Percentiles rank a stretch among this genome's conserved stretches.
Evolutionary conservation across 2,329 filamentous ascomycete genomes (phyloP).

Genomic region (Neonectria magnoliae): DNA sequence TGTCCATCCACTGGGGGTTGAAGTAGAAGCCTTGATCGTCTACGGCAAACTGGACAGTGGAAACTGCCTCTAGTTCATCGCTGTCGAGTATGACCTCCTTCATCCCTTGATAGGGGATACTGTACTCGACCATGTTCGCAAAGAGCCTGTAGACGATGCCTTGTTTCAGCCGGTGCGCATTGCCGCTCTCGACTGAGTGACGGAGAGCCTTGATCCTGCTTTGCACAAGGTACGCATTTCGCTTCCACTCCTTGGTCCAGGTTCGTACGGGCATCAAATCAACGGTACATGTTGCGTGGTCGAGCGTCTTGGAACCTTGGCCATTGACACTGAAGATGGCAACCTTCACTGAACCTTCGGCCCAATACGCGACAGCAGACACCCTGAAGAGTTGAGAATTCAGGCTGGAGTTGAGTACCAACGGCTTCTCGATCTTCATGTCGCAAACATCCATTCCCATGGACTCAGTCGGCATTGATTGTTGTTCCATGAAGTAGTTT

Average conservation of each 20-base stretch:
- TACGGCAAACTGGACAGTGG: slow-evolving; percentile 63
- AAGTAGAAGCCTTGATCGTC: slow-evolving; percentile 60
- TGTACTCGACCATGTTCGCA: slow-evolving; percentile 64
- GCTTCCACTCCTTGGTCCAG: slow-evolving; percentile 36
- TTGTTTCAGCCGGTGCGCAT: slow-evolving; percentile 35
- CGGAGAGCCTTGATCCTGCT: slow-evolving; percentile 67
- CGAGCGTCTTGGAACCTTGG: slow-evolving; percentile 20
- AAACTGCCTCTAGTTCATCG: slow-evolving; percentile 36
- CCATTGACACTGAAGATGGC: slow-evolving; percentile 37
- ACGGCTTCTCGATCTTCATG: slow-evolving; percentile 35
- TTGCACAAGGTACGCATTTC: slow-evolving; percentile 66
- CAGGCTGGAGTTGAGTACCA: slow-evolving; percentile 26
- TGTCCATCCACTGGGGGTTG: slow-evolving; percentile 68
- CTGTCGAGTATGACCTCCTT: slow-evolving; percentile 63
- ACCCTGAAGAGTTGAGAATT: slow-evolving; percentile 30
- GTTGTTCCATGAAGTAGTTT: slow-evolving; percentile 30
- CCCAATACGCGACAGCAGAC: slow-evolving; percentile 30
- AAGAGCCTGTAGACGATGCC: slow-evolving; percentile 72
- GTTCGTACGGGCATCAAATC: slow-evolving; percentile 1
- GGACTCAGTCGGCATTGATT: slow-evolving; percentile 7
- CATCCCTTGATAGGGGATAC: slow-evolving; percentile 64
- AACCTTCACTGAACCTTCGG: slow-evolving; percentile 22
- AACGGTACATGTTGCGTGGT: slow-evolving; percentile 32
- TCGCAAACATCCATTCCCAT: slow-evolving; percentile 33
- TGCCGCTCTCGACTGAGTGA: slow-evolving; percentile 28